Evolutionary conservation across 1,284 basidiomycete genomes (phyloP), one percentile per base, ranked within the genome.

Genomic region (Cryptococcus floricola): DNA sequence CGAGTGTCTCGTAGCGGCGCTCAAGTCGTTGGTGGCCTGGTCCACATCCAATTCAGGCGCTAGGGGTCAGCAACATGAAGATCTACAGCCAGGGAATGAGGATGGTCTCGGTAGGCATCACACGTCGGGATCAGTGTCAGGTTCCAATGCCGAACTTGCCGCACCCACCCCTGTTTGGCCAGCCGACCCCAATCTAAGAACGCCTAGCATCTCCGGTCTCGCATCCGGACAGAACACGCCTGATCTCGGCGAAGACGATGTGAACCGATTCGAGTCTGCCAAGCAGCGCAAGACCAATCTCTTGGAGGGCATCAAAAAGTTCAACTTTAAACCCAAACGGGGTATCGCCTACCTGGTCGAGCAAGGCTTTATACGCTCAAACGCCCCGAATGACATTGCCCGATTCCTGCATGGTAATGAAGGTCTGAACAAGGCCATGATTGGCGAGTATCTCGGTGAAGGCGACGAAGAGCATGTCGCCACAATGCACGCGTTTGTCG

Each of bases 391-490:
- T 55, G 89, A 93, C 67, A 84, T 99, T 58, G 95, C 96, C 0
- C 79, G 79, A 18, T 98, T 99, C 80, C 78, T 99, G 52, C 81
- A 94, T 34, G 82, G 83, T 39, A 93, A 92, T 6, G 95, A 98
- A 71, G 96, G 95, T 2, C 81, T 99, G 48, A 95, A 85, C 77
- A 99, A 99, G 77, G 83, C 88, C 4, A 89, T 92, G 84, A 94
- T 99, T 62, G 96, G 96, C 56, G 96, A 99, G 80, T 98, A 96
- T 77, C 81, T 99, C 14, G 96, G 96, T 43, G 94, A 97, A 81
- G 91, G 87, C 45, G 90, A 93, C 50, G 87, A 89, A 52, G 82
- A 84, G 63, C 91, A 96, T 68, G 83, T 96, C 54, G 86, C 89
- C 0, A 90, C 84, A 56, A 97, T 98, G 94, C 94, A 98, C 77